These are phyloP conservation scores for Saururus chinensis DNA, from an alignment of 164 flowering plant species.

Conservation along the genomic window DNA sequence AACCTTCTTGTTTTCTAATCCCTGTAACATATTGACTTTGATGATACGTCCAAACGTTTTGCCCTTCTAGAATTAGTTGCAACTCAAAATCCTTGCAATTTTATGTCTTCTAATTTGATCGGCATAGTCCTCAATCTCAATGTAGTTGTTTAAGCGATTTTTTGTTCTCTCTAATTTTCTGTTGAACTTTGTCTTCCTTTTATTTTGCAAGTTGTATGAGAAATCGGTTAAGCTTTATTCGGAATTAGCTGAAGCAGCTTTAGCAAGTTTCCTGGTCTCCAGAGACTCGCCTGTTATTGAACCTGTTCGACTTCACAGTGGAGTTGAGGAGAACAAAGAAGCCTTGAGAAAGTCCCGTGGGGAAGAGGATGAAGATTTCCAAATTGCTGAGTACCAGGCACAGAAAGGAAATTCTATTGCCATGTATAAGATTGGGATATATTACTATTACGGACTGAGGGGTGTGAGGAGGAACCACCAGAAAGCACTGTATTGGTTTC, in stretches of 20 bases:
- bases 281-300: constrained; percentile 82
- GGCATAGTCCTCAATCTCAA: too few species aligned
- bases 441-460: constrained; percentile 87
- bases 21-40: too few species aligned
- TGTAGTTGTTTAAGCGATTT: too few species aligned
- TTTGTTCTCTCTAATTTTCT: background rate
- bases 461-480: constrained; percentile 81
- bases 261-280: constrained; percentile 80
- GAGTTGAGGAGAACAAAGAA: constrained; percentile 90
- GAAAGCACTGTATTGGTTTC: constrained; percentile 79
- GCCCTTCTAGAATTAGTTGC: too few species aligned
- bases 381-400: constrained; percentile 89
- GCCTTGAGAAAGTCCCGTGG: constrained; percentile 83
- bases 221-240: constrained; percentile 83
- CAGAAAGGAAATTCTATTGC: constrained; percentile 86
- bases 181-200: constrained; percentile 6
- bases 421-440: constrained; percentile 79
- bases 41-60: too few species aligned
- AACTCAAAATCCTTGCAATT: too few species aligned
- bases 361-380: constrained; percentile 98
- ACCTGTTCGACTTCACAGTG: constrained; percentile 73
- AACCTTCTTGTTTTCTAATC: too few species aligned
- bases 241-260: constrained; percentile 79
- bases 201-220: constrained; percentile 54
- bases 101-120: too few species aligned